phyloP scores from a whole-genome alignment of 2,329 filamentous ascomycete species.

The Xylaria sp. region DNA sequence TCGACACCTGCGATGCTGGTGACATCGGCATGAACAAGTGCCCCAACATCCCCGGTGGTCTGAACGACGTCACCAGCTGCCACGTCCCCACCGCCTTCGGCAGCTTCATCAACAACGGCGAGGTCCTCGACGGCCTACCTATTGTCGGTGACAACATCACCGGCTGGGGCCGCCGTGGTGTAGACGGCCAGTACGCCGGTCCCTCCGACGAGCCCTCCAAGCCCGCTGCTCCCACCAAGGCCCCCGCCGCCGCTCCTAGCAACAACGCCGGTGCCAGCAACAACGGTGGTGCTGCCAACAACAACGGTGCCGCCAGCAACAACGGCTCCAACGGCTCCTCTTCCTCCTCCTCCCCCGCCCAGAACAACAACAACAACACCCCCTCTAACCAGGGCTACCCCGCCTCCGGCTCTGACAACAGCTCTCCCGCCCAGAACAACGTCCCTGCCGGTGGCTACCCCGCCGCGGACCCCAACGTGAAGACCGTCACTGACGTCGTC shows the following conservation, averaged over 20 bases:
- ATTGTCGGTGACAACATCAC: slow-evolving; percentile 48
- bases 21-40: slow-evolving; percentile 58
- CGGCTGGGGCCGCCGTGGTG: slow-evolving; percentile 44
- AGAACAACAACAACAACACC: slow-evolving; percentile 2
- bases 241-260: not conserved
- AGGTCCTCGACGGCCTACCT: slow-evolving; percentile 43
- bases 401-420: too few relatives aligned
- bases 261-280: too few relatives aligned
- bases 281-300: not conserved
- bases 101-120: slow-evolving; percentile 40
- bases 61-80: slow-evolving; percentile 47
- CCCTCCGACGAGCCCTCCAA: slow-evolving; percentile 12
- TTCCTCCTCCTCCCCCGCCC: not conserved
- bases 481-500: slow-evolving; percentile 42
- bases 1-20: slow-evolving; percentile 60
- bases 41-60: slow-evolving; percentile 48
- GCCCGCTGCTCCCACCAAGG: slow-evolving; percentile 6
- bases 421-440: slow-evolving; percentile 8
- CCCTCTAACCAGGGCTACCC: too few relatives aligned
- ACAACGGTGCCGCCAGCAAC: not conserved
- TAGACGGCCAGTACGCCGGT: slow-evolving; percentile 11
- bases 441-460: slow-evolving; percentile 18
- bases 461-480: slow-evolving; percentile 25
- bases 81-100: slow-evolving; percentile 44
- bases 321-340: not conserved